phyloP scores from a whole-genome alignment of 352 stramenopile species.

The Elongisporangium prolatum region DNA sequence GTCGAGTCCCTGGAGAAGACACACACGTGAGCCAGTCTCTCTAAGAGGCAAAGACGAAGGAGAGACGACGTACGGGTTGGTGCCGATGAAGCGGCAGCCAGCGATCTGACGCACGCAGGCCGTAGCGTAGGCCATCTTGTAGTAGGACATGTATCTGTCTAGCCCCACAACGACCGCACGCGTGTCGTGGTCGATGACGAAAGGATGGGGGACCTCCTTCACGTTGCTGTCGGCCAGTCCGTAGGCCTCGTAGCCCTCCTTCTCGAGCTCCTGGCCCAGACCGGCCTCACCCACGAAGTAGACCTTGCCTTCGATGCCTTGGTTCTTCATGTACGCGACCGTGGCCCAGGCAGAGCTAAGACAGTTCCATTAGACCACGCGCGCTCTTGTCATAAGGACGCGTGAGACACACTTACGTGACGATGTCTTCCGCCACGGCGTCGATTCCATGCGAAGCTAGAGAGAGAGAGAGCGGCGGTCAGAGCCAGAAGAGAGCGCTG shows the following conservation, averaged over 20 bases:
- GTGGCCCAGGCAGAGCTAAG: constrained; percentile 77
- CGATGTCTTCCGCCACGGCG: constrained; percentile 63
- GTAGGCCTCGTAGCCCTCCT: constrained; percentile 63
- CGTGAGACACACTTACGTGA: constrained; percentile 40
- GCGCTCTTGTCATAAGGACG: background rate
- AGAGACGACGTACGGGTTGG: constrained; percentile 56
- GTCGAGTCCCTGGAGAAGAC: constrained; percentile 48
- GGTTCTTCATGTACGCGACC: constrained; percentile 73
- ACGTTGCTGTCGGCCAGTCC: constrained; percentile 64
- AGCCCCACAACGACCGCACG: constrained; percentile 78
- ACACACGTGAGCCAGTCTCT: background rate
- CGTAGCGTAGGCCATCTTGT: constrained; percentile 83
- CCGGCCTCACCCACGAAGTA: constrained; percentile 82
- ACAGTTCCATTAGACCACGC: background rate
- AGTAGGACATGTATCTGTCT: constrained; percentile 80
- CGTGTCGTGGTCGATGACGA: constrained; percentile 63
- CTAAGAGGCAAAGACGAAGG: background rate
- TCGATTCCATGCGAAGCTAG: constrained; percentile 72
- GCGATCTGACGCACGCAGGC: constrained; percentile 64
- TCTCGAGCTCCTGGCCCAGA: constrained; percentile 55
- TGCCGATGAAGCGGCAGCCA: constrained; percentile 76
- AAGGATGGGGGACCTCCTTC: constrained; percentile 62
- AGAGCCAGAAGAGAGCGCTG: background rate
- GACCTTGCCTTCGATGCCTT: constrained; percentile 73
- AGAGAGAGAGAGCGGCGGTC: background rate